Conservation (phyloP, 345 rosid genomes). For the Bruguiera sexangula region DNA sequence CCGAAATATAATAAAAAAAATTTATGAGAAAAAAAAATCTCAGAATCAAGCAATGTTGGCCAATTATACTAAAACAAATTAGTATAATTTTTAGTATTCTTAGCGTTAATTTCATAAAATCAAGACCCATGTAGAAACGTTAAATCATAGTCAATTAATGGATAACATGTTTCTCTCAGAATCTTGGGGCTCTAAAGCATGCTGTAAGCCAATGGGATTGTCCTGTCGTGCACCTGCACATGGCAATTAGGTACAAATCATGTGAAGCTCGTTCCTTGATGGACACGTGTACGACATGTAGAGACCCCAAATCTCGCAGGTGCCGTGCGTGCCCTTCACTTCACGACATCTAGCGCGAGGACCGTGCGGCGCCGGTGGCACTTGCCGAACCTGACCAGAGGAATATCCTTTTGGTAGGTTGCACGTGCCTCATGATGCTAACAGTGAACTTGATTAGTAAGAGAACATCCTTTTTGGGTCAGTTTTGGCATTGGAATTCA, state of each 20-base stretch:
- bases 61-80: too few species aligned
- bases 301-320: not conserved
- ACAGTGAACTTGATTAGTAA: not conserved
- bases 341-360: constrained; percentile 31
- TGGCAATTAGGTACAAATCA: constrained; percentile 33
- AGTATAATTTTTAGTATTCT: too few species aligned
- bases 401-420: constrained; percentile 1
- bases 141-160: too few species aligned
- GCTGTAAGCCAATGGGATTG: constrained; percentile 20
- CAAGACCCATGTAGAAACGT: too few species aligned
- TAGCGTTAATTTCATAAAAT: too few species aligned
- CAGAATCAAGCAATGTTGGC: too few species aligned
- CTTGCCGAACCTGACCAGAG: constrained; percentile 8
- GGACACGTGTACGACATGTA: constrained; percentile 15
- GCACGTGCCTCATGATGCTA: constrained; percentile 28
- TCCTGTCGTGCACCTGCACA: constrained; percentile 24
- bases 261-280: constrained; percentile 8
- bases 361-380: constrained; percentile 28
- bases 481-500: too few species aligned
- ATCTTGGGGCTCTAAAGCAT: constrained; percentile 1
- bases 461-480: too few species aligned
- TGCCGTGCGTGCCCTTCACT: constrained; percentile 17
- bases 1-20: not conserved
- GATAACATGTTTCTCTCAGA: too few species aligned
- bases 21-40: too few species aligned